phyloP scores from a whole-genome alignment of 2,329 filamentous ascomycete genomes.

The Trichoderma sp. region DNA sequence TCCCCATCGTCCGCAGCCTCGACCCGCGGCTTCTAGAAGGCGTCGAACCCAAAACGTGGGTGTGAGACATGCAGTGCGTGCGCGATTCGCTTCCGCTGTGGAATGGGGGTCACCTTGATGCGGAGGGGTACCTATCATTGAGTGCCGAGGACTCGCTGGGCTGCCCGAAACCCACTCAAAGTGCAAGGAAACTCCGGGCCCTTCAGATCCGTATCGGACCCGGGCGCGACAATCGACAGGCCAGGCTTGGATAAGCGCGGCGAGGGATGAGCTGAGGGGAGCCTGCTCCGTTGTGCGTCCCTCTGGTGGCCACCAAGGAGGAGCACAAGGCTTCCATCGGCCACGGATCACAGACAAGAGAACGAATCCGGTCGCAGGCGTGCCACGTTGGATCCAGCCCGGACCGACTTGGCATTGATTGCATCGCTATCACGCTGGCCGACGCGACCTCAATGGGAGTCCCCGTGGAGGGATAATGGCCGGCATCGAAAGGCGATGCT shows the following conservation, averaged over 20 bases:
- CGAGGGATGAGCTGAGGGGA: conserved; percentile 5
- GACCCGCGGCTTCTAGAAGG: conserved; percentile 11
- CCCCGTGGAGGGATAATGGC: not conserved
- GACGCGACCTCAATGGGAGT: not conserved
- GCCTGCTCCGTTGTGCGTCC: not conserved
- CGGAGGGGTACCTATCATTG: conserved; percentile 13
- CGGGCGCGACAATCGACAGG: conserved; percentile 12
- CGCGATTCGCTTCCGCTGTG: conserved; percentile 6
- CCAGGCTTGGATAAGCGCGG: conserved; percentile 6
- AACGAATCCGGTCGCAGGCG: not conserved
- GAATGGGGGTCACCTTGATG: conserved; percentile 7
- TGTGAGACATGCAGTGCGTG: conserved; percentile 21
- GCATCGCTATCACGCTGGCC: not conserved
- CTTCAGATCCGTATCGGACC: conserved; percentile 1
- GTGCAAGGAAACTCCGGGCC: not conserved
- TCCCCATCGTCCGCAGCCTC: not conserved
- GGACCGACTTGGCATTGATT: not conserved
- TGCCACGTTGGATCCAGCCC: conserved; percentile 3
- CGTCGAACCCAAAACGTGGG: not conserved
- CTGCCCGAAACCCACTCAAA: conserved; percentile 5
- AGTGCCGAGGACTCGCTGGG: conserved; percentile 10
- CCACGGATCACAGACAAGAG: not conserved
- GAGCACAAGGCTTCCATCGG: not conserved
- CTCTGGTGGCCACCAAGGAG: not conserved
- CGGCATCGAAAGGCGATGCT: not conserved